Evolutionary conservation across 768 basidiomycete genomes (phyloP).

Genomic region (Lactarius quietus): DNA sequence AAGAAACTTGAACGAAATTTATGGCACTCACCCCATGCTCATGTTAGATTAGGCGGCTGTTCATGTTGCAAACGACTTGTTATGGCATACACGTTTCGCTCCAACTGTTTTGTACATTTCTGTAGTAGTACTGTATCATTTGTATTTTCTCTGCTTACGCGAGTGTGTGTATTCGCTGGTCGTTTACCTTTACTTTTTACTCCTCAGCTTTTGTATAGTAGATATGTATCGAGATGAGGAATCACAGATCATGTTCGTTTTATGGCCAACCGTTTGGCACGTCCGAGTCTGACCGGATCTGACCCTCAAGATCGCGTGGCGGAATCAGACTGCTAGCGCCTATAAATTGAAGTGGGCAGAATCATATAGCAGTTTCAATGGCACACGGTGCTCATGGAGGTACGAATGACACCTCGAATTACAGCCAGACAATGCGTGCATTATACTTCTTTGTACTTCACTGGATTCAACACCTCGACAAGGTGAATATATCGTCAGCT

Average conservation of each 20-base stretch:
- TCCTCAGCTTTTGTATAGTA: too few species aligned
- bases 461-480: not conserved
- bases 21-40: not conserved
- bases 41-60: not conserved
- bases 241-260: not conserved
- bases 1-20: not conserved
- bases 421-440: not conserved
- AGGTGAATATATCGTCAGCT: not conserved
- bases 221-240: too few species aligned
- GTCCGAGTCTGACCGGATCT: not conserved
- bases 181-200: not conserved
- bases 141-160: too few species aligned
- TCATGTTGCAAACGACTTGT: not conserved
- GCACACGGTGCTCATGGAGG: not conserved
- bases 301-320: not conserved
- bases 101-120: too few species aligned
- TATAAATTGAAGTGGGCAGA: not conserved
- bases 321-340: not conserved
- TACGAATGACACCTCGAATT: not conserved
- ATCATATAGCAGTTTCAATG: not conserved
- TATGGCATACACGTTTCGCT: not conserved
- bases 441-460: not conserved
- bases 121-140: not conserved
- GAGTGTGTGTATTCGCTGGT: not conserved
- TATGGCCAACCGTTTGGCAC: too few species aligned